These are phyloP conservation scores for Lachancea quebecensis DNA, from an alignment of 805 yeast genomes.

Conservation along the genomic window DNA sequence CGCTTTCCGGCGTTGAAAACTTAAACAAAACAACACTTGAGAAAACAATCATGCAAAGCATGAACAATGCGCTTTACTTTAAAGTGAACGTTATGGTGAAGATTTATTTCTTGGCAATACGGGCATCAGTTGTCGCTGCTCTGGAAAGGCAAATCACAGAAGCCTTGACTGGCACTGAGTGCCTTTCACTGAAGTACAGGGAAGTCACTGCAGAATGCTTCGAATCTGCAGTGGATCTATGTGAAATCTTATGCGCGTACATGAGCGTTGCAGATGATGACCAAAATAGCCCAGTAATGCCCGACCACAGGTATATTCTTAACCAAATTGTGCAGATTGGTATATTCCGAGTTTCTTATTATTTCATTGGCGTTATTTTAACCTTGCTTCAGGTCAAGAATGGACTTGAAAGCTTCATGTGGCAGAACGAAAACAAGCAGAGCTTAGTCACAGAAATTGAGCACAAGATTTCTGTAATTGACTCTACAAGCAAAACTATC, in stretches of 20 bases:
- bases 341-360: constrained; percentile 6
- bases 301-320: constrained; percentile 4
- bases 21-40: neutral
- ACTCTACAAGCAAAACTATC: neutral
- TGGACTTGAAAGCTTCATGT: neutral
- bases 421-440: constrained; percentile 2
- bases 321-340: constrained; percentile 6
- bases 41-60: constrained; percentile 1
- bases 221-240: constrained; percentile 1
- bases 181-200: neutral
- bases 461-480: constrained; percentile 2
- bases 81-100: constrained; percentile 1
- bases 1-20: neutral
- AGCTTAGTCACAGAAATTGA: constrained; percentile 2
- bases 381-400: constrained; percentile 1
- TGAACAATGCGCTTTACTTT: constrained; percentile 3
- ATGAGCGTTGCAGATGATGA: neutral
- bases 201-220: constrained; percentile 4
- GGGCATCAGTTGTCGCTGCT: constrained; percentile 2
- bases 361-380: constrained; percentile 3
- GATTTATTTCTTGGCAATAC: constrained; percentile 3
- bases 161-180: neutral
- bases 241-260: constrained; percentile 1
- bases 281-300: neutral
- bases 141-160: constrained; percentile 3